Evolutionary conservation across 345 rosid species (phyloP), one percentile per base, ranked within the genome.

Genomic region (Theobroma cacao): DNA sequence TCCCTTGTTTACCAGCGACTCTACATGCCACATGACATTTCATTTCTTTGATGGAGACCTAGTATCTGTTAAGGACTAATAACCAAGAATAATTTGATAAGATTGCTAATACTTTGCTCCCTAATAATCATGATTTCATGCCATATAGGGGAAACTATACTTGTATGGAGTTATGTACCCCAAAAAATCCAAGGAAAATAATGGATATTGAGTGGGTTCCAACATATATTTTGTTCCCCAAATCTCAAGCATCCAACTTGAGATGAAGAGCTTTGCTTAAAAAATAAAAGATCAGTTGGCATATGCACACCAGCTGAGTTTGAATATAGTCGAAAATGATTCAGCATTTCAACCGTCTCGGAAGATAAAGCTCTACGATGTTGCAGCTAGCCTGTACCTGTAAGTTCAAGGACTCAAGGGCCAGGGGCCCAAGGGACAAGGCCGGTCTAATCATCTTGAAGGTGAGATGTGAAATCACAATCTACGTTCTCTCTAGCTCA

Each of bases 231-330:
- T 68, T 28, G 80, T 52, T 84, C 73, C 53, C 65, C 41, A 38
- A 31, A 79, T 68, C 75, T 30, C 59, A 77, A 67, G 15, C 72
- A 24, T 56, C 78, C 75, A n/a, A 72, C 79, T 56, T 45, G 58
- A 3, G 17, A 38, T 41, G 10, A 45, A 69, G 28, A 22, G 10
- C 10, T 18, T 59, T 60, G 82, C 50, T 69, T 52, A 41, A 53
- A 53, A 72, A 71, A 18, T 33, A 61, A 41, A 26, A 13, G 22
- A 34, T 71, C 40, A 34, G 22, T 47, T 74, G 75, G 66, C 74
- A 56, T 82, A 79, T 79, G 82, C n/a, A n/a, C 76, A 34, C 84
- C 83, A 77, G 77, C 86, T 83, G 70, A 48, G 47, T 5, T 59
- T 24, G 55, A 76, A 34, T 53, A 36, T 31, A 2, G 20, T 18